Percentiles rank a stretch among this genome's conserved stretches.
Conservation (phyloP, 2,329 filamentous ascomycete species). For the Laburnicola sp. region DNA sequence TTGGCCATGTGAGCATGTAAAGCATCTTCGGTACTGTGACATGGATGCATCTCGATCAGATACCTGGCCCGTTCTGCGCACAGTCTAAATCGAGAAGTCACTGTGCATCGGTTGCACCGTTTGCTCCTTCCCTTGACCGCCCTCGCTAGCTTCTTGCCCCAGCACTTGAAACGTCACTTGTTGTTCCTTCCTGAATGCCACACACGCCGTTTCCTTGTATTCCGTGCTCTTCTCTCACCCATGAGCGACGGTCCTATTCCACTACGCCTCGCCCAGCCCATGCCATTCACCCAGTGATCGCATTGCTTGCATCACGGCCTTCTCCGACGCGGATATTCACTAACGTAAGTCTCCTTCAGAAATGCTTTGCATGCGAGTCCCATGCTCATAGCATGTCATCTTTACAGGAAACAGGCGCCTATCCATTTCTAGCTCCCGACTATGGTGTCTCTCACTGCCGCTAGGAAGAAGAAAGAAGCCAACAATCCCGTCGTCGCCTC, state of each 20-base stretch:
- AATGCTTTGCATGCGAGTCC: too few relatives aligned
- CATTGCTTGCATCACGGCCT: background rate
- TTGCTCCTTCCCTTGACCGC: too few relatives aligned
- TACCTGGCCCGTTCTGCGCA: too few relatives aligned
- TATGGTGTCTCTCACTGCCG: slow-evolving; percentile 38
- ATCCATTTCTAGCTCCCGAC: slow-evolving; percentile 8
- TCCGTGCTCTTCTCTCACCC: background rate
- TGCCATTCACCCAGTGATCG: slow-evolving; percentile 2
- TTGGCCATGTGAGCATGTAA: slow-evolving; percentile 40
- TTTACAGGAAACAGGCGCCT: background rate
- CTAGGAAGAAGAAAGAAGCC: slow-evolving; percentile 38
- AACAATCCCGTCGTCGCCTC: slow-evolving; percentile 22
- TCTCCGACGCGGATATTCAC: background rate
- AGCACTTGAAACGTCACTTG: too few relatives aligned
- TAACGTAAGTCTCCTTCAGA: background rate
- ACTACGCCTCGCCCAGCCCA: slow-evolving; percentile 10
- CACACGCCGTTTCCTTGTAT: background rate
- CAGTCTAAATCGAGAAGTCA: too few relatives aligned
- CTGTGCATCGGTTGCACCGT: too few relatives aligned
- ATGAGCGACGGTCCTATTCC: background rate
- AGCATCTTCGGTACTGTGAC: too few relatives aligned
- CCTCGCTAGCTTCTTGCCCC: too few relatives aligned
- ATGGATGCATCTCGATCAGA: too few relatives aligned
- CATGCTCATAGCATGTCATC: background rate
- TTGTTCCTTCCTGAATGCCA: background rate